A percentile compares a stretch with the other conserved stretches of the same genome.
phyloP scores from a whole-genome alignment of 2,329 filamentous ascomycete species.

The Colletotrichum simmondsii region DNA sequence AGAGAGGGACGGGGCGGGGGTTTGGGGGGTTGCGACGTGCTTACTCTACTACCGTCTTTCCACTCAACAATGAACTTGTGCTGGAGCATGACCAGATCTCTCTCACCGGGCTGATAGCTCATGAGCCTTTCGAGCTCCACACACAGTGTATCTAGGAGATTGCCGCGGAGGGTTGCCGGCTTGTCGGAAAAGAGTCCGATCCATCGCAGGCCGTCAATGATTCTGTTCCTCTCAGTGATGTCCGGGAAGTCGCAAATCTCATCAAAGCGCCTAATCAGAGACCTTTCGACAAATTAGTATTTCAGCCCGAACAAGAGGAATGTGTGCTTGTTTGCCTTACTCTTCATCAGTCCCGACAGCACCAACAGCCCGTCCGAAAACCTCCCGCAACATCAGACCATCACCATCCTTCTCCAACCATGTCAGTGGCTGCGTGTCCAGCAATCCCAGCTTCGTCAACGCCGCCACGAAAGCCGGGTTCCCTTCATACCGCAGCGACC shows the following conservation, averaged over 20 bases:
- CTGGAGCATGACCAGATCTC: slow-evolving; percentile 70
- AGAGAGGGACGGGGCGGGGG: too few relatives aligned
- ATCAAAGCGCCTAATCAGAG: slow-evolving; percentile 67
- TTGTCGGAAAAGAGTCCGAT: slow-evolving; percentile 65
- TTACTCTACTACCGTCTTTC: slow-evolving; percentile 64
- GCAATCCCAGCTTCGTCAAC: slow-evolving; percentile 76
- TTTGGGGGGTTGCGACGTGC: background rate
- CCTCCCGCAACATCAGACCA: slow-evolving; percentile 81
- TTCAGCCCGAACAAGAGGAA: rapidly evolving
- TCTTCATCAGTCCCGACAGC: slow-evolving; percentile 80
- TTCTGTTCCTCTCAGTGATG: slow-evolving; percentile 70
- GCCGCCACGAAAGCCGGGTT: slow-evolving; percentile 76
- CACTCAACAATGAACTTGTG: slow-evolving; percentile 76
- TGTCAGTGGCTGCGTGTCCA: slow-evolving; percentile 42
- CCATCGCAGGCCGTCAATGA: slow-evolving; percentile 74
- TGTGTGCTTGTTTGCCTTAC: background rate
- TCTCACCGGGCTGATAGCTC: slow-evolving; percentile 74
- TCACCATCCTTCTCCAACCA: slow-evolving; percentile 82
- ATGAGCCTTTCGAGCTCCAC: slow-evolving; percentile 79
- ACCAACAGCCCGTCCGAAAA: slow-evolving; percentile 72
- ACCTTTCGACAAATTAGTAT: background rate
- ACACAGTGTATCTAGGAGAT: slow-evolving; percentile 77
- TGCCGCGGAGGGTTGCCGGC: slow-evolving; percentile 68
- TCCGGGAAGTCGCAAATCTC: slow-evolving; percentile 70
- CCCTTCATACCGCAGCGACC: slow-evolving; percentile 74